Evolutionary conservation across 257 asterid species (phyloP).

Genomic region (Lantana camara): DNA sequence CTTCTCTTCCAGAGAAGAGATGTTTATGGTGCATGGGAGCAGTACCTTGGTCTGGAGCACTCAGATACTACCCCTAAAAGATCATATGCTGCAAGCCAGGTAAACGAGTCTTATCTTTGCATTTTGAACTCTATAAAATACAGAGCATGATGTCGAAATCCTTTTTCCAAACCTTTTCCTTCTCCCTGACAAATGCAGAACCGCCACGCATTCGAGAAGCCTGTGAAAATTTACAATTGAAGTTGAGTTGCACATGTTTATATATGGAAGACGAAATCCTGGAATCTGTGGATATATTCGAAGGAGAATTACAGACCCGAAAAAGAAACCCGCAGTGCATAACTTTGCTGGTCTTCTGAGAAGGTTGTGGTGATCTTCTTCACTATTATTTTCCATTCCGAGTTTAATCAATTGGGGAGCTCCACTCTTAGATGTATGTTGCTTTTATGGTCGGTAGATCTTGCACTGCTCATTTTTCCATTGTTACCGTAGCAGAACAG

Average conservation of each 20-base stretch:
- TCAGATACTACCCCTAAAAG: constrained; percentile 85
- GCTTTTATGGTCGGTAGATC: constrained; percentile 22
- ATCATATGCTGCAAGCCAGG: constrained; percentile 79
- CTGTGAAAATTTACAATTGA: constrained; percentile 88
- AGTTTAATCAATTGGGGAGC: constrained; percentile 24
- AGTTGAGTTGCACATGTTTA: constrained; percentile 20
- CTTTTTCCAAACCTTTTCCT: constrained; percentile 13
- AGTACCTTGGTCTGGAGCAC: constrained; percentile 95
- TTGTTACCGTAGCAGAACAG: constrained; percentile 24
- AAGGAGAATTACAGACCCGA: constrained; percentile 22
- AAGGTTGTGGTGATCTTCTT: constrained; percentile 27
- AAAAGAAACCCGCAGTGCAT: constrained; percentile 12
- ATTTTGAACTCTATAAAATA: too few relatives aligned
- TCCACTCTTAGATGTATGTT: constrained; percentile 22
- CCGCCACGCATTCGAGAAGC: constrained; percentile 88
- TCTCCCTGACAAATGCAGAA: constrained; percentile 56
- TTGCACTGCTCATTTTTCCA: constrained; percentile 12
- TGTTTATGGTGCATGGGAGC: constrained; percentile 97
- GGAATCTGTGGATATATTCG: constrained; percentile 18
- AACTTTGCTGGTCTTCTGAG: constrained; percentile 1
- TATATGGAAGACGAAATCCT: constrained; percentile 13
- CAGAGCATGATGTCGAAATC: background rate
- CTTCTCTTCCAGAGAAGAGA: constrained; percentile 75
- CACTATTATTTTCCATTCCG: constrained; percentile 6
- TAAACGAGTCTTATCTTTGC: constrained; percentile 20